Conservation (phyloP, 169 alveolate genomes). For the Perkinsus chesapeaki region DNA sequence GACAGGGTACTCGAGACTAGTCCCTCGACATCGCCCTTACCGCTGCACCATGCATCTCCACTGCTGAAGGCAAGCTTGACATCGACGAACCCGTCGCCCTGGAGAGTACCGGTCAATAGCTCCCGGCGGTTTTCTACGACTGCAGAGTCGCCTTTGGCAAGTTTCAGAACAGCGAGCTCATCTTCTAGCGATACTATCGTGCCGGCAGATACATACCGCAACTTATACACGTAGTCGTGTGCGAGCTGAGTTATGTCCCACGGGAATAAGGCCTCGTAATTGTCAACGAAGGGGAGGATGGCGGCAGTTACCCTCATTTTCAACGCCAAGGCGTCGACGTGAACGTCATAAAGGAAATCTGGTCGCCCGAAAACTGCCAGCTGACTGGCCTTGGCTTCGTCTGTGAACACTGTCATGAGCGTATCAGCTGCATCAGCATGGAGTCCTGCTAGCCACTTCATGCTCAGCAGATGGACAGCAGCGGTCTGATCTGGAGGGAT, state of each 20-base stretch:
- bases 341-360: not conserved
- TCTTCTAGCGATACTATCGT: not conserved
- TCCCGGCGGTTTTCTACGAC: not conserved
- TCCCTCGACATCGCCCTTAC: not conserved
- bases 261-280: not conserved
- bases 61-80: not conserved
- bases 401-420: not conserved
- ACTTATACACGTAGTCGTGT: not conserved
- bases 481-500: not conserved
- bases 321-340: not conserved
- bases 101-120: not conserved
- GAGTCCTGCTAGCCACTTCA: not conserved
- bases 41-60: not conserved
- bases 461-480: not conserved
- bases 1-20: not conserved
- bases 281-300: not conserved
- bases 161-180: not conserved
- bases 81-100: not conserved
- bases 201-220: not conserved
- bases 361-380: not conserved
- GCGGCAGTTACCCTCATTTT: not conserved
- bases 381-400: not conserved
- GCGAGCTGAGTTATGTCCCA: not conserved
- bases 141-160: not conserved
- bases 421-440: not conserved